Base-by-base conservation (phyloP, 768 basidiomycete species). In the Tricholoma furcatifolium region DNA sequence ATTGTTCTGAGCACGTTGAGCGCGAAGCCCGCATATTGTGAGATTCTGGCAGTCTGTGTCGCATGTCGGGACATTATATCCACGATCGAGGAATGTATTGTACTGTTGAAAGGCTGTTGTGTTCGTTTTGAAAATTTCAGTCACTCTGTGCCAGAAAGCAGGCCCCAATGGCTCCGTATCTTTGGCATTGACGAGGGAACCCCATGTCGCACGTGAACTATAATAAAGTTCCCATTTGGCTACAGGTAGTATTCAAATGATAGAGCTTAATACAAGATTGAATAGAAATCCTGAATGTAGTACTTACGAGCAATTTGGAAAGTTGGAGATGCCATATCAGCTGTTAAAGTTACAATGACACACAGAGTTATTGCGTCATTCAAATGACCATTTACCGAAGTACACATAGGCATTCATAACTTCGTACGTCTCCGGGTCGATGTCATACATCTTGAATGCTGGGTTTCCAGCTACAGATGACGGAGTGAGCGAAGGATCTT, bases 341-440 rank as follows among this genome's bases (percentile, higher is more conserved):
- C 79, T 81, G 36, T 9, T 45, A 14, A 46, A 53, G n/a, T 31
- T 27, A 27, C 24, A 40, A 17, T 6, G n/a, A 30, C 30, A 24
- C 36, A 30, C 31, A 36, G 51, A 30, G 17, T 6, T 42, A 41
- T 6, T 27, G 27, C 27, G 27, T 27, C 27, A 43, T 6, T 45
- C 30, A 12, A 39, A 21, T n/a, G 9, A 2, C 6, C 2, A 14
- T 6, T 15, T 46, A 83, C 82, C 72, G 44, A 71, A 67, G 61
- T 77, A 81, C 0, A 78, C 78, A 10, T 71, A 70, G 4, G 74
- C 68, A 55, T 87, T 83, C 77, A 85, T 80, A 44, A 87, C 65
- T 58, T 85, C 85, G 57, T 79, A 85, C 6, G 83, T 84, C 53
- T 83, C 82, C 2, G 83, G 81, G 59, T 87, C 85, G 23, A 87